A percentile compares a stretch with the other conserved stretches of the same genome.
These are phyloP conservation scores for Candida morakotiae DNA, from an alignment of 805 yeast genomes.

Conservation along the genomic window DNA sequence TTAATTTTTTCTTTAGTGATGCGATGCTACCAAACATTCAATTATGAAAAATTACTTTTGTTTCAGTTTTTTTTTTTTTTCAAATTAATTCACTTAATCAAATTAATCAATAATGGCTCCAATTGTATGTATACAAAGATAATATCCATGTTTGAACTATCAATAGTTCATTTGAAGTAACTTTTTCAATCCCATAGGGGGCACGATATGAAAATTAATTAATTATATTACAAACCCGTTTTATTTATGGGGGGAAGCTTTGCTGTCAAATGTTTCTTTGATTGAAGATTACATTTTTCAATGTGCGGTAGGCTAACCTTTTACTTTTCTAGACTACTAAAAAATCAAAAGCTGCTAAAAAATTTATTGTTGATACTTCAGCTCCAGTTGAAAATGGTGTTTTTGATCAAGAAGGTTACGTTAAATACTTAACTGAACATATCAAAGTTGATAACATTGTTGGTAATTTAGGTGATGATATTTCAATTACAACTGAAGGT, in stretches of 20 bases:
- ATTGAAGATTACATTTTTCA: conserved; percentile 10
- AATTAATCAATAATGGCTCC: conserved; percentile 66
- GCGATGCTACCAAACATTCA: too few relatives aligned
- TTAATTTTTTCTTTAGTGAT: too few relatives aligned
- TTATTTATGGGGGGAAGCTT: conserved; percentile 21
- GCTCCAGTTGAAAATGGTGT: conserved; percentile 98
- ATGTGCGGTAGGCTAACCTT: conserved; percentile 73
- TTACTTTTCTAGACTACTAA: conserved; percentile 61
- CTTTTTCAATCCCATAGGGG: conserved; percentile 7
- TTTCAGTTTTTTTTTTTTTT: neutral
- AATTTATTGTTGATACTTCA: conserved; percentile 92
- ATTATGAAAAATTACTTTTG: too few relatives aligned
- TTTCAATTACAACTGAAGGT: conserved; percentile 83
- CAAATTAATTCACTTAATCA: too few relatives aligned
- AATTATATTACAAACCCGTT: neutral
- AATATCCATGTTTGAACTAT: conserved; percentile 32
- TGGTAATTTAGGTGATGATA: conserved; percentile 95
- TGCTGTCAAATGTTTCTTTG: conserved; percentile 38
- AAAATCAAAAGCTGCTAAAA: conserved; percentile 67
- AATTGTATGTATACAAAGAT: conserved; percentile 68
- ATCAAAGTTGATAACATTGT: conserved; percentile 96
- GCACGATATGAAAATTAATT: conserved; percentile 3
- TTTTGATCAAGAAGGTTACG: conserved; percentile 96
- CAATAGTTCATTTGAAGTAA: conserved; percentile 14
- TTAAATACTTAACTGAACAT: conserved; percentile 97